Conservation (phyloP, 1,284 basidiomycete genomes). For the Cutaneotrichosporon arboriforme region DNA sequence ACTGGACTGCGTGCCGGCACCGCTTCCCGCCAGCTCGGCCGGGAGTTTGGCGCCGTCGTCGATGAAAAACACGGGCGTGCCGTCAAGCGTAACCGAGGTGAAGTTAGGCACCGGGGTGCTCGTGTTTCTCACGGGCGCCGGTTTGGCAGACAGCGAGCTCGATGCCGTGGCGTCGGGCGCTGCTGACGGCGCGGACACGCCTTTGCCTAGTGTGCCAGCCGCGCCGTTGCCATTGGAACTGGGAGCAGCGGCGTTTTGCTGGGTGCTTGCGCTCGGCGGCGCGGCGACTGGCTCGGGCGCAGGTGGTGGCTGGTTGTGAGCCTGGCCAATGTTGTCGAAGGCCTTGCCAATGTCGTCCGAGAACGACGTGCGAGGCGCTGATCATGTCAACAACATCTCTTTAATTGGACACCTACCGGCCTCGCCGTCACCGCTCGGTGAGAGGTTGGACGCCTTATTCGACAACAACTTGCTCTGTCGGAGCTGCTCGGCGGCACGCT, state of each 20-base stretch:
- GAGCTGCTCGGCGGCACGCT: constrained; percentile 39
- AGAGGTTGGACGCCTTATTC: background rate
- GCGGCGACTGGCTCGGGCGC: background rate
- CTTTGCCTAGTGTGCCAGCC: background rate
- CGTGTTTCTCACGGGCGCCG: background rate
- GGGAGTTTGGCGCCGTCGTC: constrained; percentile 9
- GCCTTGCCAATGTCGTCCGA: constrained; percentile 13
- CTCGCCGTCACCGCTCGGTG: background rate
- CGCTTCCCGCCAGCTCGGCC: background rate
- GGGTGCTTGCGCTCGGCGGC: background rate
- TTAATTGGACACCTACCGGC: too few relatives aligned
- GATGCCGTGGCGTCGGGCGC: background rate
- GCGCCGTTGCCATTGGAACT: background rate
- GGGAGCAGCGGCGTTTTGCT: background rate
- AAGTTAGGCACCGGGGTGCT: constrained; percentile 5
- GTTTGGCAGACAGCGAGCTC: background rate
- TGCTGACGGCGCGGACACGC: background rate
- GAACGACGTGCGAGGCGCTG: constrained; percentile 7
- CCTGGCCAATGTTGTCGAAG: constrained; percentile 11
- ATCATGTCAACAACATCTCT: background rate
- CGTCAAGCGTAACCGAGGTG: constrained; percentile 10
- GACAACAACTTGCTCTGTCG: background rate
- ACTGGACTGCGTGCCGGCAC: too few relatives aligned
- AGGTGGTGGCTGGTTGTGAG: background rate
- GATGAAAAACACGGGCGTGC: constrained; percentile 18